Evolutionary conservation across 2,329 filamentous ascomycete species (phyloP).

Genomic region (Graphiopsis chlorocephala): DNA sequence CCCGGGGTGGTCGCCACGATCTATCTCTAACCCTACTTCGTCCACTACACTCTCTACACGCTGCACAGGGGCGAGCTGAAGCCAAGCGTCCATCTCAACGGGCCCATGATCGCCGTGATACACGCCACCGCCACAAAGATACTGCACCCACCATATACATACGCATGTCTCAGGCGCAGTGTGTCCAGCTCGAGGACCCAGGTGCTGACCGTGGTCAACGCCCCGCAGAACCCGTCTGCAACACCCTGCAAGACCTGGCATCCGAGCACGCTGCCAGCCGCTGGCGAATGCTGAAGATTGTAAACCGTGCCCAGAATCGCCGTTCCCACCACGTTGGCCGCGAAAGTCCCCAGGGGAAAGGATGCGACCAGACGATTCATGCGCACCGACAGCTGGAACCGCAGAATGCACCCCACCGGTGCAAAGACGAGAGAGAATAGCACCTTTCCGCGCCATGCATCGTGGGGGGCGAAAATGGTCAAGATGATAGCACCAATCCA

Average conservation of each 20-base stretch:
- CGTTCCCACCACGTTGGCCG: conserved; percentile 72
- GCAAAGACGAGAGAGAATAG: conserved; percentile 76
- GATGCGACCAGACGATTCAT: conserved; percentile 63
- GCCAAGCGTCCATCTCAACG: conserved; percentile 61
- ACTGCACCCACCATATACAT: conserved; percentile 63
- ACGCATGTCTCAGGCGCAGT: conserved; percentile 52
- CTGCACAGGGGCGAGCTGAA: conserved; percentile 31
- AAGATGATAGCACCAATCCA: conserved; percentile 75
- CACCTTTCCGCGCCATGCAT: conserved; percentile 69
- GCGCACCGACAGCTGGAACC: conserved; percentile 67
- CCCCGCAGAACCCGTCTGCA: conserved; percentile 43
- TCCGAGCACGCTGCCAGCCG: conserved; percentile 32
- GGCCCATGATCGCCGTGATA: conserved; percentile 68
- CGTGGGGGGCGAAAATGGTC: conserved; percentile 62
- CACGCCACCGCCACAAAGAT: conserved; percentile 55
- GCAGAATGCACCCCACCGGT: conserved; percentile 68
- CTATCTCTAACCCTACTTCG: not conserved
- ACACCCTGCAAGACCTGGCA: conserved; percentile 43
- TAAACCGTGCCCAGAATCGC: conserved; percentile 68
- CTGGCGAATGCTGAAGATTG: conserved; percentile 64
- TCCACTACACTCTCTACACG: not conserved
- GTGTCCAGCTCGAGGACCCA: conserved; percentile 41
- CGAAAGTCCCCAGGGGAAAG: conserved; percentile 81
- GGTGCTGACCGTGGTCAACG: conserved; percentile 42
- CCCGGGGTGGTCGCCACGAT: not conserved